A percentile compares a stretch with the other conserved stretches of the same genome.
Evolutionary conservation across 345 rosid species (phyloP).

Genomic region (Linum tenue): DNA sequence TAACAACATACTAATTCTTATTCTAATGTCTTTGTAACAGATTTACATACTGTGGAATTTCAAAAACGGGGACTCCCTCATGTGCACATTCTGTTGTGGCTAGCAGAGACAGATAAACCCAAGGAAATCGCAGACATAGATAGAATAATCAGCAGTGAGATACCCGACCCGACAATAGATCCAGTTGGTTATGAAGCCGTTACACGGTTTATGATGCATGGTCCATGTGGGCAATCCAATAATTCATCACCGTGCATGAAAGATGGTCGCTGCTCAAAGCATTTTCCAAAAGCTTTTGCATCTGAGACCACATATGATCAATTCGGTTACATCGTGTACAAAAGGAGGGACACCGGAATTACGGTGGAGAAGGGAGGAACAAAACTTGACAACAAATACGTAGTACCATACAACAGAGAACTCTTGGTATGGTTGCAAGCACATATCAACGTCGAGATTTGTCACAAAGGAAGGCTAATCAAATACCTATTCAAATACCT

Average conservation of each 20-base stretch:
- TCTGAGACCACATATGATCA: background rate
- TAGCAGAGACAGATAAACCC: background rate
- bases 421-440: background rate
- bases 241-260: background rate
- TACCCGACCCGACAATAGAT: background rate
- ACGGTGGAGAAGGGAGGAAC: background rate
- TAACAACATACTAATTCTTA: no score
- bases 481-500: conserved; percentile 3
- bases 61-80: background rate
- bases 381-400: background rate
- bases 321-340: background rate
- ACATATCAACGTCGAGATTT: conserved; percentile 4
- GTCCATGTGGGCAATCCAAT: background rate
- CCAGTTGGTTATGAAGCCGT: background rate
- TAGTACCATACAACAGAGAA: background rate
- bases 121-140: background rate
- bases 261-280: background rate
- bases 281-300: background rate
- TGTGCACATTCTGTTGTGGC: background rate
- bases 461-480: background rate
- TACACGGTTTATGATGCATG: background rate
- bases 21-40: no score
- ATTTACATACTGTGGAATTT: background rate
- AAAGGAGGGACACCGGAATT: background rate
- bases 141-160: background rate